Percentiles rank a stretch among this genome's conserved stretches.
Evolutionary conservation across 2,329 filamentous ascomycete genomes (phyloP).

Genomic region (Penicillium sp.): DNA sequence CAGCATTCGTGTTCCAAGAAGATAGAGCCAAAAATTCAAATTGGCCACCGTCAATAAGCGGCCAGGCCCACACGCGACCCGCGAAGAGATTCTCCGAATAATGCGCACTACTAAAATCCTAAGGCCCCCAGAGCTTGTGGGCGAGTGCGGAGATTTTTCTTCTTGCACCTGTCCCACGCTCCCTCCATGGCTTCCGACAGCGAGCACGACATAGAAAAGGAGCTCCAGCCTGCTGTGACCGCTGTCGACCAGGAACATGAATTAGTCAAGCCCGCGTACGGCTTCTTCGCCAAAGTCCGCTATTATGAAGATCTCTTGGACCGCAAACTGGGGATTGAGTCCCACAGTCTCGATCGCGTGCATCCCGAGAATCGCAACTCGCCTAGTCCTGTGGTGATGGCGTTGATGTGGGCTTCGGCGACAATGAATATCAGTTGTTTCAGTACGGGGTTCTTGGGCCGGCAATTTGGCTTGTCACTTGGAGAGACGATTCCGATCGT

Average conservation of each 20-base stretch:
- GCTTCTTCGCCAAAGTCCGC: slow-evolving; percentile 30
- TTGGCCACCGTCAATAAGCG: not conserved
- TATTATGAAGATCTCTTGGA: slow-evolving; percentile 47
- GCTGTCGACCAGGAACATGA: slow-evolving; percentile 12
- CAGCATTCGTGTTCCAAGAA: not conserved
- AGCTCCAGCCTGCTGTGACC: slow-evolving; percentile 10
- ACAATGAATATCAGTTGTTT: slow-evolving; percentile 55
- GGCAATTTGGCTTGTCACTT: slow-evolving; percentile 49
- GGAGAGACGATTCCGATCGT: slow-evolving; percentile 46
- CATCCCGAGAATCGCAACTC: slow-evolving; percentile 41
- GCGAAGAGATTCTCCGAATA: not conserved
- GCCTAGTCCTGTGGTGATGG: slow-evolving; percentile 43
- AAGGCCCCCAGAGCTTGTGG: slow-evolving; percentile 2
- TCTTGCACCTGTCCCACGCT: not conserved
- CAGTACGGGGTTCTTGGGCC: slow-evolving; percentile 52
- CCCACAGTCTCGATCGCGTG: slow-evolving; percentile 48
- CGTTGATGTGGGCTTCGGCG: slow-evolving; percentile 52
- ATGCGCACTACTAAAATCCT: not conserved
- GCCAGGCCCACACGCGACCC: not conserved
- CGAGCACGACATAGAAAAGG: slow-evolving; percentile 9
- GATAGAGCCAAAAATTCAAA: not conserved
- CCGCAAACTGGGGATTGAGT: slow-evolving; percentile 50
- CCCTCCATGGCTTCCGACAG: not conserved
- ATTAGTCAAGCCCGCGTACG: slow-evolving; percentile 8
- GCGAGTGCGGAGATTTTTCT: slow-evolving; percentile 2